Evolutionary conservation across 805 yeast genomes (phyloP).

Genomic region (Kuraishia borneana): DNA sequence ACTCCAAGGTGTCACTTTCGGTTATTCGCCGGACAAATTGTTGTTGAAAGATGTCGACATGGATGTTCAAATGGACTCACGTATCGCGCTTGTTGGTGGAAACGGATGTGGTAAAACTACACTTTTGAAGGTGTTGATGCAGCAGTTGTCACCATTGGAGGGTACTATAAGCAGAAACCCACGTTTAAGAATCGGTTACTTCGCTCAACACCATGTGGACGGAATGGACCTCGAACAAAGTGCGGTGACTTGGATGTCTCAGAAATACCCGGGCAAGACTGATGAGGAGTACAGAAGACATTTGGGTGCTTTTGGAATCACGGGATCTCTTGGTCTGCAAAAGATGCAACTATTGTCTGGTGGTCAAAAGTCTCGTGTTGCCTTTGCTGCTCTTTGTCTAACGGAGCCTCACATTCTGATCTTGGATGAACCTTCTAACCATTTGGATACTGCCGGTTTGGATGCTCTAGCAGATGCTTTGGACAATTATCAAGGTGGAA

Average conservation of each 20-base stretch:
- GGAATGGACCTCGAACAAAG: constrained; percentile 81
- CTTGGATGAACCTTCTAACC: constrained; percentile 96
- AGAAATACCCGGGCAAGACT: constrained; percentile 80
- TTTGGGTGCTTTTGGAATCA: constrained; percentile 93
- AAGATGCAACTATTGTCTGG: constrained; percentile 86
- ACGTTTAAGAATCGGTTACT: constrained; percentile 86
- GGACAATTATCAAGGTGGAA: constrained; percentile 85
- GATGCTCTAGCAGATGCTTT: constrained; percentile 92
- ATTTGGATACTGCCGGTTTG: constrained; percentile 94
- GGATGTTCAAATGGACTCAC: constrained; percentile 85
- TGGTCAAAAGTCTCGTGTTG: constrained; percentile 97
- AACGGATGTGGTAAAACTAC: constrained; percentile 99
- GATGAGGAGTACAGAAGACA: constrained; percentile 97
- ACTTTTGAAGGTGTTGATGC: constrained; percentile 76
- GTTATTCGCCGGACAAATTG: constrained; percentile 58
- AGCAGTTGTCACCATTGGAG: constrained; percentile 55
- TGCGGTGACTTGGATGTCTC: constrained; percentile 93
- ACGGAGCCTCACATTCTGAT: constrained; percentile 84
- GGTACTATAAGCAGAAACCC: constrained; percentile 78
- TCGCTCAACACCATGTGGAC: constrained; percentile 98
- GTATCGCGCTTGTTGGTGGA: constrained; percentile 97
- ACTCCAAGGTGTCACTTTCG: constrained; percentile 77
- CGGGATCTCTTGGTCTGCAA: constrained; percentile 88
- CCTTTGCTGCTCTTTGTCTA: constrained; percentile 90
- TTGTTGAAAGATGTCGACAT: constrained; percentile 70